Conservation (phyloP, 2,329 filamentous ascomycete genomes). For the Endocalyx cinctus region DNA sequence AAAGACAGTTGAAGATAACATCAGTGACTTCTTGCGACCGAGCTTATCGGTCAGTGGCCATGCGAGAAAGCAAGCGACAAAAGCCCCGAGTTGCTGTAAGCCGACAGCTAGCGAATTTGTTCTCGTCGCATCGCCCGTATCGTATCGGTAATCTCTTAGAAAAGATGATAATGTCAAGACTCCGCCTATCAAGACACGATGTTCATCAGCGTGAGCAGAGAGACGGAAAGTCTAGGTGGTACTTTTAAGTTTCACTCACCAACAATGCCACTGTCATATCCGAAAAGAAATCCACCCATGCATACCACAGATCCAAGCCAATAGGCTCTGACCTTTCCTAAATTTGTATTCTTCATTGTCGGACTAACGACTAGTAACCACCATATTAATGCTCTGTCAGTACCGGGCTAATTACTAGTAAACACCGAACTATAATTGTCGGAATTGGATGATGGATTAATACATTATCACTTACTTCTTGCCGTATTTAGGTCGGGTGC, state of each 20-base stretch:
- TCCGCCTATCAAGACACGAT: slow-evolving; percentile 24
- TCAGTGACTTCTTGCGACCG: slow-evolving; percentile 25
- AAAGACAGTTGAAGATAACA: slow-evolving; percentile 37
- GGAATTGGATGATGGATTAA: too few species aligned
- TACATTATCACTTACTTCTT: too few species aligned
- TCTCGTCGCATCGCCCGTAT: slow-evolving; percentile 15
- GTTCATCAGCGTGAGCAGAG: too few species aligned
- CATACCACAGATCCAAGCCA: slow-evolving; percentile 48
- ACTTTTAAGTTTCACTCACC: too few species aligned
- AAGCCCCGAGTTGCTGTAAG: slow-evolving; percentile 28
- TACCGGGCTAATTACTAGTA: too few species aligned
- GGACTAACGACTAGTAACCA: too few species aligned
- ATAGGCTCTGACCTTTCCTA: slow-evolving; percentile 42
- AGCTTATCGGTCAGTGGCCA: slow-evolving; percentile 27
- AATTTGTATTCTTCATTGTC: slow-evolving; percentile 21
- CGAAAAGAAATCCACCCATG: slow-evolving; percentile 44
- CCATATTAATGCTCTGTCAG: too few species aligned
- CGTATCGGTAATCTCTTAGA: slow-evolving; percentile 24
- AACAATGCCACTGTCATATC: slow-evolving; percentile 38
- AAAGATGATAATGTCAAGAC: slow-evolving; percentile 26
- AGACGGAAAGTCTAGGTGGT: too few species aligned
- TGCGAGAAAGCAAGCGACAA: slow-evolving; percentile 28
- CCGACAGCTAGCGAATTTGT: slow-evolving; percentile 26
- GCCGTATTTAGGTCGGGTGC: slow-evolving; percentile 1
- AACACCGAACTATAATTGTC: too few species aligned